Percentiles rank a stretch among this genome's conserved stretches.
Conservation (phyloP, 805 yeast genomes). For the Metschnikowia amazonensis region DNA sequence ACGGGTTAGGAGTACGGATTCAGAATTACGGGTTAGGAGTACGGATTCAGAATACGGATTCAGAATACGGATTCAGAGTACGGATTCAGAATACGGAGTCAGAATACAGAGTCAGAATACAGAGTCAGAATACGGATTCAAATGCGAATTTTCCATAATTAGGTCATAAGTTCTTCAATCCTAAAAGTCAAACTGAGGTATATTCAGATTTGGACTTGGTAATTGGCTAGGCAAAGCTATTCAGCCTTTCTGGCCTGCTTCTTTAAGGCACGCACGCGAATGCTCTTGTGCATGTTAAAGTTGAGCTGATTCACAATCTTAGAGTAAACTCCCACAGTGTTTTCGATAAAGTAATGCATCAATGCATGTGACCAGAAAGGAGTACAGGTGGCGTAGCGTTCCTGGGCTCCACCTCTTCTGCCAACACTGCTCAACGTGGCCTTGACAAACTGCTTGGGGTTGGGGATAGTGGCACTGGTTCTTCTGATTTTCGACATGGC, state of each 20-base stretch:
- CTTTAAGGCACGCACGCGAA: constrained; percentile 77
- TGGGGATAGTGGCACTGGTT: constrained; percentile 72
- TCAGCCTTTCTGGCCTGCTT: constrained; percentile 48
- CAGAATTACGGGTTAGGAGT: no score
- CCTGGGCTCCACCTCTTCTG: constrained; percentile 89
- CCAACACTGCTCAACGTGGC: constrained; percentile 69
- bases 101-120: no score
- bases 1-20: no score
- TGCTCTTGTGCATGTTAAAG: constrained; percentile 70
- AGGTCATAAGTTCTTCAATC: no score
- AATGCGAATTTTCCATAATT: no score
- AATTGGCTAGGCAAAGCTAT: no score
- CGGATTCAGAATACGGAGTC: no score
- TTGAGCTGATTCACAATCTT: constrained; percentile 65
- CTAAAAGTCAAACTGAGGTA: no score
- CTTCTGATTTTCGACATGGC: constrained; percentile 92
- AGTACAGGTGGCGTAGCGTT: constrained; percentile 77
- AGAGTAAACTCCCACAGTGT: constrained; percentile 79
- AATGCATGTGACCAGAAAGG: constrained; percentile 95
- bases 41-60: no score
- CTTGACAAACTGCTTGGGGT: constrained; percentile 74
- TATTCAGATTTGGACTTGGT: no score
- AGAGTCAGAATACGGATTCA: no score
- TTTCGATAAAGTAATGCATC: constrained; percentile 77
- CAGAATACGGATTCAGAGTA: no score